Conservation (phyloP, 495 filamentous ascomycete species). For the Hypoxylon lenormandii region DNA sequence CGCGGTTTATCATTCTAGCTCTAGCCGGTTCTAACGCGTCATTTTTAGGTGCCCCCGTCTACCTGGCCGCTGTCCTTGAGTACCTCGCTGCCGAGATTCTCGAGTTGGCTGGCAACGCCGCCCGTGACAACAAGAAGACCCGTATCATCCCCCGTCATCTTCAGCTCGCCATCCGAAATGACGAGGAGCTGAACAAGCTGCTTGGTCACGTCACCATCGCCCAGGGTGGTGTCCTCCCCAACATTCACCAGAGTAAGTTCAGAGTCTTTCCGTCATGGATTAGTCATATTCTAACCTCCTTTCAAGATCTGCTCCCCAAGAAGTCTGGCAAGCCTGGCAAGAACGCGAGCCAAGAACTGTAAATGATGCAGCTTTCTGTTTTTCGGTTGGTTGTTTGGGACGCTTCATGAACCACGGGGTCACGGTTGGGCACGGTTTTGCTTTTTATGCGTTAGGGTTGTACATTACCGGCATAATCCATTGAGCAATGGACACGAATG, state of each 20-base stretch:
- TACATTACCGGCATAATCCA: constrained; percentile 78
- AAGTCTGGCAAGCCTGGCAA: constrained; percentile 95
- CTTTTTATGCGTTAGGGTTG: constrained; percentile 83
- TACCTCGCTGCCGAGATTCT: constrained; percentile 99
- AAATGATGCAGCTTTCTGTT: constrained; percentile 68
- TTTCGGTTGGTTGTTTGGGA: constrained; percentile 79
- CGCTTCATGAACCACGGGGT: constrained; percentile 81
- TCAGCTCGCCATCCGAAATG: constrained; percentile 98
- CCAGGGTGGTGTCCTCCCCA: constrained; percentile 98
- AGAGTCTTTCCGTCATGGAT: background rate
- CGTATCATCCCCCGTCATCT: constrained; percentile 99
- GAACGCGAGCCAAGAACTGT: constrained; percentile 90
- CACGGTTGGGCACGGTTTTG: constrained; percentile 85
- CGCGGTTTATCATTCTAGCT: background rate
- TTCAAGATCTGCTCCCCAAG: constrained; percentile 95
- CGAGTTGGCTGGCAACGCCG: constrained; percentile 97
- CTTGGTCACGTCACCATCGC: constrained; percentile 98
- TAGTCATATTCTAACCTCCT: constrained; percentile 57
- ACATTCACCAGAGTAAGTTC: constrained; percentile 95
- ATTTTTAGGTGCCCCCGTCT: constrained; percentile 83
- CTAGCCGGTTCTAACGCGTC: constrained; percentile 53
- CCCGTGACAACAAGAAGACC: constrained; percentile 99
- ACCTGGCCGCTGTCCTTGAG: constrained; percentile 97
- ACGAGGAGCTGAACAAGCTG: constrained; percentile 99
- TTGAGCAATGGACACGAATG: constrained; percentile 76